Conservation (phyloP, 352 stramenopile species). For the Phytophthora aleatoria region DNA sequence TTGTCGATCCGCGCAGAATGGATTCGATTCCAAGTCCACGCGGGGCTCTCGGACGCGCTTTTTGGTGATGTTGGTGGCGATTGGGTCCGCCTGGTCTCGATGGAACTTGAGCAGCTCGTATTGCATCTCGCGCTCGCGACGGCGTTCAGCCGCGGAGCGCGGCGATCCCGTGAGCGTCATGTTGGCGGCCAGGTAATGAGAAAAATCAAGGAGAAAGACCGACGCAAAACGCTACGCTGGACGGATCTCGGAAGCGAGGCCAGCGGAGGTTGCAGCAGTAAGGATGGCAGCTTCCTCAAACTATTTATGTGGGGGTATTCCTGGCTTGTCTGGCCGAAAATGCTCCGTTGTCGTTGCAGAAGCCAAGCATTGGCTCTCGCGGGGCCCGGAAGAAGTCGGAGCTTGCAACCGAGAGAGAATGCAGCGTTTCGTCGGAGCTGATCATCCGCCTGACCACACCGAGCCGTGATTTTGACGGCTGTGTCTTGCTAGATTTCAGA, state of each 20-base stretch:
- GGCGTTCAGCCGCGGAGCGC: slow-evolving; percentile 23
- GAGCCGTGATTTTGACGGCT: too few relatives aligned
- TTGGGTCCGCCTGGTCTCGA: slow-evolving; percentile 44
- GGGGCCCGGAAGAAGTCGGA: slow-evolving; percentile 20
- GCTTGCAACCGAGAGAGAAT: slow-evolving; percentile 22
- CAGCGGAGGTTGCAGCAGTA: slow-evolving; percentile 2
- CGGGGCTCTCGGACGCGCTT: slow-evolving; percentile 67
- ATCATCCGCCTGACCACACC: background rate
- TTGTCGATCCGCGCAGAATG: slow-evolving; percentile 75
- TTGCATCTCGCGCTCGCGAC: slow-evolving; percentile 74
- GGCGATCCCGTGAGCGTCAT: slow-evolving; percentile 27
- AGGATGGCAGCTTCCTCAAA: slow-evolving; percentile 13
- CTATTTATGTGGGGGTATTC: slow-evolving; percentile 25
- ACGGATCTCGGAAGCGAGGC: slow-evolving; percentile 11
- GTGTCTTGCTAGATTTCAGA: background rate
- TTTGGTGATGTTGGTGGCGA: slow-evolving; percentile 61
- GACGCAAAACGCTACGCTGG: slow-evolving; percentile 14
- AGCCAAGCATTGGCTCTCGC: background rate
- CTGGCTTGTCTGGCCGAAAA: slow-evolving; percentile 24
- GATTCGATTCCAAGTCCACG: slow-evolving; percentile 65
- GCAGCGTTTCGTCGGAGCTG: slow-evolving; percentile 22
- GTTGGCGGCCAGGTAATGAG: background rate
- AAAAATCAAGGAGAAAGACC: slow-evolving; percentile 6
- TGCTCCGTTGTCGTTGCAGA: slow-evolving; percentile 11
- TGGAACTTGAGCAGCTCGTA: slow-evolving; percentile 75